Evolutionary conservation across 495 filamentous ascomycete genomes (phyloP), one percentile per base, ranked within the genome.

Genomic region (Penicillium verhagenii): DNA sequence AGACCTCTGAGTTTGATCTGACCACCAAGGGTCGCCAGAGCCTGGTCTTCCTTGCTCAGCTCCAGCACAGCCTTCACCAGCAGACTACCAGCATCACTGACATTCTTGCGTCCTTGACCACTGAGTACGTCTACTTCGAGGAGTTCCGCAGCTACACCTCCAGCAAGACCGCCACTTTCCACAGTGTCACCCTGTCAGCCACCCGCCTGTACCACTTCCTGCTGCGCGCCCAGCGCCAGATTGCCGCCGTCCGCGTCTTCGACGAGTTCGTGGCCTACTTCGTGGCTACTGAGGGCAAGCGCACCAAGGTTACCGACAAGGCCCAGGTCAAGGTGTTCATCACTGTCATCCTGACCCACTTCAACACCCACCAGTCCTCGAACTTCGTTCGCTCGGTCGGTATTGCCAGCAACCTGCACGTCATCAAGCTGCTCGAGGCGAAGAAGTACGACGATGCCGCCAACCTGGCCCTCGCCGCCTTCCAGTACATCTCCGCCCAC

Each of bases 81-180:
- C 59, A 54, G 20, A 61, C 56, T 10, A 67, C 59, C 14, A 70
- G 66, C 8, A 37, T 74, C 47, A 70, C 68, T 25, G 72, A 74
- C 50, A 67, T 74, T 31, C 62, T 69, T 49, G 67, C 72, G 1
- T 53, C 66, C 10, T 51, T 74, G 26, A 66, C 67, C 9, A 69
- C 72, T 9, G 64, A 74, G 52, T 70, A 68, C 37, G 58, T 70
- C 13, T 72, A 74, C 55, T 74, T 72, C 31, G 70, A 72, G 54
- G 69, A 69, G 45, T 67, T 72, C 67, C 61, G 70, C 31, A 63
- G 44, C 49, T 57, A 57, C 9, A 60, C 61, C 29, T 55, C 45
- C 19, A 60, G 64, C 24, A 72, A 71, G 60, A 60, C 37, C 37
- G 66, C 55, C 59, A 63, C 58, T 18, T 59, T 74, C 37, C 63